These are phyloP conservation scores for Cladophialophora exuberans DNA, from an alignment of 2,329 filamentous ascomycete species.

Conservation along the genomic window DNA sequence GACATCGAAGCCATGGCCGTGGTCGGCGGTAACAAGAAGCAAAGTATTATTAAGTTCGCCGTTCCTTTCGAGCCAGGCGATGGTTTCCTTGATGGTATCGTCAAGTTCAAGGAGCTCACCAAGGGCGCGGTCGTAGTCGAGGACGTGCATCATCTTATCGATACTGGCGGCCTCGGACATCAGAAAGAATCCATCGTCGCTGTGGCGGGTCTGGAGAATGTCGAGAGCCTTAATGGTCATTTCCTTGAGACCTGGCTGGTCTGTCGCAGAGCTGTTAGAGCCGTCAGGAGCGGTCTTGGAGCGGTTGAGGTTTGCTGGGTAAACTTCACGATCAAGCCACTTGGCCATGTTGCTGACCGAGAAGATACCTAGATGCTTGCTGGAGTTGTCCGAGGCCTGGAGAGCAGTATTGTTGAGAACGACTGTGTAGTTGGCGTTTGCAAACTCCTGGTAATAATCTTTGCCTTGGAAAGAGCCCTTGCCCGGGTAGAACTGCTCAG, in stretches of 20 bases:
- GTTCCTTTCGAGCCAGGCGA: conserved; percentile 68
- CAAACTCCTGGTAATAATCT: conserved; percentile 73
- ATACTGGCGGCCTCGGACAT: conserved; percentile 86
- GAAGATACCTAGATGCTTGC: conserved; percentile 77
- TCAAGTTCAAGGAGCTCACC: conserved; percentile 85
- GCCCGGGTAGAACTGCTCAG: conserved; percentile 75
- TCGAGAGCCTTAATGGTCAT: conserved; percentile 89
- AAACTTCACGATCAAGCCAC: conserved; percentile 78
- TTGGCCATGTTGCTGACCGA: conserved; percentile 74
- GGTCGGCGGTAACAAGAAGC: conserved; percentile 80
- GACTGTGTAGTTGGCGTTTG: conserved; percentile 71
- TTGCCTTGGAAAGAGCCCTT: conserved; percentile 68
- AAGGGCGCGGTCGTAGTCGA: conserved; percentile 84
- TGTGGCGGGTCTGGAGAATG: conserved; percentile 68
- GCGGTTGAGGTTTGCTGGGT: conserved; percentile 67
- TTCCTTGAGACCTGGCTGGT: conserved; percentile 82
- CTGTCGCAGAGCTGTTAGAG: conserved; percentile 64
- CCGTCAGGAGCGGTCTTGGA: conserved; percentile 72
- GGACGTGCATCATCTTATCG: conserved; percentile 85
- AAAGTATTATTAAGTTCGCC: conserved; percentile 74
- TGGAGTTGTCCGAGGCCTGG: conserved; percentile 57
- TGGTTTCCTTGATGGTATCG: conserved; percentile 76
- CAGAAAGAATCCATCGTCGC: conserved; percentile 78
- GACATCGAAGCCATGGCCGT: conserved; percentile 88
- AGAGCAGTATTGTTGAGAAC: conserved; percentile 76